phyloP scores from a whole-genome alignment of 1,139 yeast species.

The Hanseniaspora sp. region DNA sequence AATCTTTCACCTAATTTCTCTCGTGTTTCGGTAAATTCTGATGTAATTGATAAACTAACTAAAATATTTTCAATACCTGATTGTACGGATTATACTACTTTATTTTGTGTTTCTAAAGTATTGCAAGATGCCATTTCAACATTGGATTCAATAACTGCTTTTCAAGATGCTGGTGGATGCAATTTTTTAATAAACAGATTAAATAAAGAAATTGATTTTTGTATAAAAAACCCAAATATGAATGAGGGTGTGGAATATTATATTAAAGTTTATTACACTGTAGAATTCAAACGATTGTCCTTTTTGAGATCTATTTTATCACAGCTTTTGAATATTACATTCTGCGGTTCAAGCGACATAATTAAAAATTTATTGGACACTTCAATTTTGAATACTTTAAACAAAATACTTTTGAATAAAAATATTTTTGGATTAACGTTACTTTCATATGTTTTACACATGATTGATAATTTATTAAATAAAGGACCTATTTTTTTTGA shows the following conservation, averaged over 20 bases:
- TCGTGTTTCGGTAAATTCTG: constrained; percentile 49
- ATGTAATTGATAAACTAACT: constrained; percentile 55
- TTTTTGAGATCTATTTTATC: constrained; percentile 46
- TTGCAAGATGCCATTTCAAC: constrained; percentile 44
- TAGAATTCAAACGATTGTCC: constrained; percentile 57
- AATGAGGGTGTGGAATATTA: constrained; percentile 43
- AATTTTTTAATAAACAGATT: constrained; percentile 48
- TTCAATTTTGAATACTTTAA: constrained; percentile 53
- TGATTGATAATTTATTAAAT: constrained; percentile 64
- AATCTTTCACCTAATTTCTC: constrained; percentile 47
- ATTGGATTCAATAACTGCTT: constrained; percentile 43
- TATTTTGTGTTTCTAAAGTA: constrained; percentile 57
- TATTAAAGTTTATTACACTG: constrained; percentile 43
- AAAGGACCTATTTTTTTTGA: constrained; percentile 86
- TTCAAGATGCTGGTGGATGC: constrained; percentile 60
- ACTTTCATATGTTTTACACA: constrained; percentile 53
- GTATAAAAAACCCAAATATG: constrained; percentile 44
- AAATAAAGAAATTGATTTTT: constrained; percentile 57
- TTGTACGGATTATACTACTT: constrained; percentile 41
- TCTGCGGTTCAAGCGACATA: constrained; percentile 70
- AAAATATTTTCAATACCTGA: constrained; percentile 48
- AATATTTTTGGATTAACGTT: constrained; percentile 57
- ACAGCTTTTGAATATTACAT: constrained; percentile 53
- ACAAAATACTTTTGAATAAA: constrained; percentile 48
- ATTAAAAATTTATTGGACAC: constrained; percentile 80